Evolutionary conservation across 2,329 filamentous ascomycete species (phyloP).

Genomic region (Calonectria crousiana): DNA sequence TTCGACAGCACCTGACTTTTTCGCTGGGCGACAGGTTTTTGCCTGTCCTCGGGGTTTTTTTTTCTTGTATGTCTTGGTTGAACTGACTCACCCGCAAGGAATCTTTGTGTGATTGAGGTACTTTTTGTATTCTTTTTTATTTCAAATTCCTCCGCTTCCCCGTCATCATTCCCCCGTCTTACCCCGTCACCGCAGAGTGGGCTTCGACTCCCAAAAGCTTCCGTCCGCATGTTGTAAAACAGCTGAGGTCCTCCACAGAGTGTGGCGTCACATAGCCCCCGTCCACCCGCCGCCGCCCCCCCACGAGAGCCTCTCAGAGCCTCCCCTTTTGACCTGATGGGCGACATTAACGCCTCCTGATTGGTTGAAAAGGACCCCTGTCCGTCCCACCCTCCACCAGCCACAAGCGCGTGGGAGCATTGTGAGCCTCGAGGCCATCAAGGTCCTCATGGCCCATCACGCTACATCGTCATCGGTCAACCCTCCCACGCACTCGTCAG

Average conservation of each 20-base stretch:
- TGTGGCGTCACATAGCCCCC: constrained; percentile 35
- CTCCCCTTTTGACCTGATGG: not conserved
- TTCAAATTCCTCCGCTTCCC: not conserved
- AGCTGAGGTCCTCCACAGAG: constrained; percentile 16
- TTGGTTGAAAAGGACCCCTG: constrained; percentile 27
- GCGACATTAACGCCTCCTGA: constrained; percentile 1
- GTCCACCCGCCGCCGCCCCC: not conserved
- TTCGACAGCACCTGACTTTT: not conserved
- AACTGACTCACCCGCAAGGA: not conserved
- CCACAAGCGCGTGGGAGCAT: constrained; percentile 32
- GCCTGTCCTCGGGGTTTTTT: not conserved
- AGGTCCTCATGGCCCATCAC: constrained; percentile 39
- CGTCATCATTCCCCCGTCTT: constrained; percentile 2
- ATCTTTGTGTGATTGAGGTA: not conserved
- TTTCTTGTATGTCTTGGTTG: not conserved
- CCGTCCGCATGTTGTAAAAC: not conserved
- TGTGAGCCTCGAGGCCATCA: constrained; percentile 37
- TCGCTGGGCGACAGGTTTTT: not conserved
- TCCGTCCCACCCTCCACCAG: constrained; percentile 23
- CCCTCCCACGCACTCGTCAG: constrained; percentile 24
- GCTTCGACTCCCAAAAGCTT: not conserved
- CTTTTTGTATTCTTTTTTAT: not conserved
- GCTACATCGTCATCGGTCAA: constrained; percentile 24
- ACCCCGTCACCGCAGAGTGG: not conserved
- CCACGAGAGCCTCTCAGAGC: not conserved